Evolutionary conservation across 768 basidiomycete species (phyloP).

Genomic region (Boletus pseudo-olivaceus): DNA sequence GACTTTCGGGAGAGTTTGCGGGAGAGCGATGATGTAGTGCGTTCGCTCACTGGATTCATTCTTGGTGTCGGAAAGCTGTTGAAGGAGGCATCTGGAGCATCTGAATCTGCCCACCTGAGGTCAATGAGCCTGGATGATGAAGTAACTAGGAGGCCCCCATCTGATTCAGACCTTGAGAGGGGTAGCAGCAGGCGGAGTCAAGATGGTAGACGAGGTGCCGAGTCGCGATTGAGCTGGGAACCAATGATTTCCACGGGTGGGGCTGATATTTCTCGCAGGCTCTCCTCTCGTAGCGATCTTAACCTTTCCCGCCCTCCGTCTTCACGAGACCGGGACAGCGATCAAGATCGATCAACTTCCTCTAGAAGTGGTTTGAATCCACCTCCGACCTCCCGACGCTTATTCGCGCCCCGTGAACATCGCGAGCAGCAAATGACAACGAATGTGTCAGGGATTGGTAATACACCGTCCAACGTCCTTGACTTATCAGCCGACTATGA

Average conservation of each 20-base stretch:
- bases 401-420: constrained; percentile 58
- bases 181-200: constrained; percentile 46
- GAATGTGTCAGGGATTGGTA: constrained; percentile 14
- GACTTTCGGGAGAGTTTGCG: constrained; percentile 72
- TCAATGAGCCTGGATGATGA: constrained; percentile 58
- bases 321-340: constrained; percentile 25
- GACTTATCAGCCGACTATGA: constrained; percentile 37
- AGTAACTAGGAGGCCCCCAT: constrained; percentile 30
- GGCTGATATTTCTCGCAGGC: constrained; percentile 26
- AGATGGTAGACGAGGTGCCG: constrained; percentile 56
- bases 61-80: constrained; percentile 71
- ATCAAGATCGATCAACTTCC: constrained; percentile 27
- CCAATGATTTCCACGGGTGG: constrained; percentile 19
- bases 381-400: constrained; percentile 43
- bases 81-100: constrained; percentile 45
- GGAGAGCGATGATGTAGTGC: constrained; percentile 74
- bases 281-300: constrained; percentile 25
- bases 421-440: constrained; percentile 38
- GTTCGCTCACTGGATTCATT: constrained; percentile 71
- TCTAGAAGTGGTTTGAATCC: constrained; percentile 19
- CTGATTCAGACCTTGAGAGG: constrained; percentile 34
- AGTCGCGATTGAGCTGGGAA: constrained; percentile 46
- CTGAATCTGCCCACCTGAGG: constrained; percentile 39
- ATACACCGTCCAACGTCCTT: constrained; percentile 23
- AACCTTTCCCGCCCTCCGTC: constrained; percentile 24